Evolutionary conservation across 1,139 yeast species (phyloP).

Genomic region (Suhomyces chickasaworum): DNA sequence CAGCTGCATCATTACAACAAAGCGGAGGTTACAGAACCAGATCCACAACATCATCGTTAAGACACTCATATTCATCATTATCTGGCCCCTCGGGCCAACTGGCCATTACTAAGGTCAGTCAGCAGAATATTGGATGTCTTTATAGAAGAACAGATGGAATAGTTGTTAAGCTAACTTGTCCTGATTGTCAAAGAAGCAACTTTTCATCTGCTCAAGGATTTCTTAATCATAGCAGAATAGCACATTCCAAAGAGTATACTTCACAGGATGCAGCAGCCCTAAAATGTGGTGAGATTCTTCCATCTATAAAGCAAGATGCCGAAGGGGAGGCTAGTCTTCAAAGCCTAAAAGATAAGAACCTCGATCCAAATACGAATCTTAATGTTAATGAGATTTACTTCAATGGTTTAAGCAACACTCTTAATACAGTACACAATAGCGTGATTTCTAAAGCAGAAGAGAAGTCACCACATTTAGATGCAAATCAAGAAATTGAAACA

Average conservation of each 20-base stretch:
- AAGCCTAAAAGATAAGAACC: constrained; percentile 40
- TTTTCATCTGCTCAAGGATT: constrained; percentile 83
- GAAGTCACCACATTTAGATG: constrained; percentile 5
- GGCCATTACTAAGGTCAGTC: constrained; percentile 7
- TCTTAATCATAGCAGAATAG: constrained; percentile 71
- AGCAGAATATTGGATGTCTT: constrained; percentile 53
- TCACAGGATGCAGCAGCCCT: constrained; percentile 78
- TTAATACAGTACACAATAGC: constrained; percentile 21
- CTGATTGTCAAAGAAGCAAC: constrained; percentile 65
- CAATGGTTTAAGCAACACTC: constrained; percentile 33
- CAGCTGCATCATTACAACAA: constrained; percentile 7
- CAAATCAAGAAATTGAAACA: not conserved
- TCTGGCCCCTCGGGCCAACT: constrained; percentile 16
- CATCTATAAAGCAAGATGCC: constrained; percentile 61
- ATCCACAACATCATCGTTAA: constrained; percentile 52
- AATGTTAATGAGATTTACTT: constrained; percentile 45
- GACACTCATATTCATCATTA: constrained; percentile 34
- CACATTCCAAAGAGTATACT: constrained; percentile 71
- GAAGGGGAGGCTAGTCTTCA: constrained; percentile 51
- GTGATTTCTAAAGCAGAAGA: constrained; percentile 3
- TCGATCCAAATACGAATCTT: constrained; percentile 45
- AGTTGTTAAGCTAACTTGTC: constrained; percentile 67
- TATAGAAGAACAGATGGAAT: constrained; percentile 75
- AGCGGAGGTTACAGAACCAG: constrained; percentile 43
- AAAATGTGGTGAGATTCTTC: constrained; percentile 63